Percentiles rank a stretch among this genome's conserved stretches.
These are phyloP conservation scores for Flueggea neowawraea DNA, from an alignment of 441 rosid species.

Conservation along the genomic window DNA sequence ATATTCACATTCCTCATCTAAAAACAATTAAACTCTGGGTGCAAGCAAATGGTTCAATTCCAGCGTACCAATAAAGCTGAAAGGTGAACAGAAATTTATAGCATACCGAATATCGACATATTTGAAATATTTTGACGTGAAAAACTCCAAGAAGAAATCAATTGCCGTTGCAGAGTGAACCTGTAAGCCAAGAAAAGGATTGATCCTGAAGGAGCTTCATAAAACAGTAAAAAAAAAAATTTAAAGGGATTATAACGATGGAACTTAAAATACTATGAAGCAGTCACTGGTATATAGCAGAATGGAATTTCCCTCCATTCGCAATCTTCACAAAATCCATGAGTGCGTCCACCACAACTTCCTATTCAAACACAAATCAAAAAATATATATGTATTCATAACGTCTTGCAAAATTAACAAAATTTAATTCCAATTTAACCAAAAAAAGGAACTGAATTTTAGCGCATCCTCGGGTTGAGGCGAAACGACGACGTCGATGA, in stretches of 20 bases:
- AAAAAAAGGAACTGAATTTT: constrained; percentile 33
- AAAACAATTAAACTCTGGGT: no score
- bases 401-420: not conserved
- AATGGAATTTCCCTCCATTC: constrained; percentile 68
- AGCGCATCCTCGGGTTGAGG: constrained; percentile 52
- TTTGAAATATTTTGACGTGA: constrained; percentile 72
- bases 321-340: constrained; percentile 86
- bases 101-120: constrained; percentile 76
- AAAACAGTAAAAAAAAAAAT: no score
- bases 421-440: not conserved
- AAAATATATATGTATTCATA: not conserved
- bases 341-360: constrained; percentile 67
- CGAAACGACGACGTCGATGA: constrained; percentile 46
- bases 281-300: constrained; percentile 65
- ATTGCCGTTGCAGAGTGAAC: constrained; percentile 39
- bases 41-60: no score
- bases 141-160: constrained; percentile 44
- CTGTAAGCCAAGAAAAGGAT: constrained; percentile 28
- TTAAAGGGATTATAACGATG: not conserved
- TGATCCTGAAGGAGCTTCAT: no score
- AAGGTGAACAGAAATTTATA: constrained; percentile 1
- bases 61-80: no score
- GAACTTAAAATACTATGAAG: constrained; percentile 62
- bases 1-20: no score
- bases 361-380: constrained; percentile 34